Base-by-base conservation (phyloP, 768 basidiomycete genomes). In the Mycena amicta region DNA sequence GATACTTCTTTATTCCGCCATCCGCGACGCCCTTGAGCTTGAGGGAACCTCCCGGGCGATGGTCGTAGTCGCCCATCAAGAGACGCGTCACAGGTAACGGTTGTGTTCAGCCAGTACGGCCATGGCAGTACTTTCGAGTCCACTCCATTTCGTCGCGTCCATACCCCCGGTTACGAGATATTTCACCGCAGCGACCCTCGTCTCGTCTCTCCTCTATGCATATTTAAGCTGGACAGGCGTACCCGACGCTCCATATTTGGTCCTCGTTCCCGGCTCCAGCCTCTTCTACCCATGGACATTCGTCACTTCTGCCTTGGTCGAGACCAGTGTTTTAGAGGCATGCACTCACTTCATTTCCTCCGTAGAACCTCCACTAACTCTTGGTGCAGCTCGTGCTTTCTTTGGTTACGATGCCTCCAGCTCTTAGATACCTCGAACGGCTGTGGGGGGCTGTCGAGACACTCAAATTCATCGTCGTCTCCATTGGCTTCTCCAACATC, bases 211-310 rank as follows among this genome's bases (percentile, higher is more conserved):
- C 62, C 64, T 86, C 55, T 89, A 88, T 75, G 78, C 80, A 62
- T 90, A 85, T 81, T 74, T 89, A 47, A 76, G 74, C 65, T 92
- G 84, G 84, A 80, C 67, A 71, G 79, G 71, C 65, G 67, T 67
- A 58, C 72, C 71, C 60, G 75, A 67, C 54, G 78, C 68, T 27
- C 85, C 89, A 28, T 95, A 90, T 74, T 78, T 96, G 67, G 86
- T 88, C 5, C 77, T 95, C 58, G 79, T 92, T 12, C 95, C 95
- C 4, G 95, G 93, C 15, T 81, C 83, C 40, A 88, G 88, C 66
- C 66, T 93, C 28, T 92, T 88, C 71, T 87, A 87, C 61, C 96
- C 96, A 46, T 99, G 97, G 97, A 93, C 93, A 2, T 82, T 98
- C 64, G 74, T 94, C n/a, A 95, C 90, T 4, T 89, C 92, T 2